Evolutionary conservation across 768 basidiomycete genomes (phyloP).

Genomic region (Tylopilus plumbeoviolaceoides): DNA sequence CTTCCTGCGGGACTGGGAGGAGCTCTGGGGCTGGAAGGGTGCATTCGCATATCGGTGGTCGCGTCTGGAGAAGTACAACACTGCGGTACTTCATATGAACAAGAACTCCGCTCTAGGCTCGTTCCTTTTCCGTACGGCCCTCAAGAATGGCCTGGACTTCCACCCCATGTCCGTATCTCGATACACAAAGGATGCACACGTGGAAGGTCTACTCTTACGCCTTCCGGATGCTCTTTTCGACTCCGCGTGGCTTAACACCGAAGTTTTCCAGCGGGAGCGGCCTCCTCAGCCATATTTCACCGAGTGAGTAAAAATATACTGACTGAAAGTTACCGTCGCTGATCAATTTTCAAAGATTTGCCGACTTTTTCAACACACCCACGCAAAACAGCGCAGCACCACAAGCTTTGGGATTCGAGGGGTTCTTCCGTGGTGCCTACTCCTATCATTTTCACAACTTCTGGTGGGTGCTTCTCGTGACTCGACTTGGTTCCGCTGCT

Average conservation of each 20-base stretch:
- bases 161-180: constrained; percentile 94
- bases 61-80: constrained; percentile 89
- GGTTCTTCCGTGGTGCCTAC: constrained; percentile 94
- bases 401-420: constrained; percentile 85
- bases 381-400: constrained; percentile 71
- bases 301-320: constrained; percentile 44
- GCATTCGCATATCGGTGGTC: constrained; percentile 98
- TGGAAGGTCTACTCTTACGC: constrained; percentile 80
- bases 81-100: constrained; percentile 92
- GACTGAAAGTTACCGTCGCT: background rate
- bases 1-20: constrained; percentile 96
- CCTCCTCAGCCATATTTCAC: constrained; percentile 95
- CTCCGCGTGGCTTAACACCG: constrained; percentile 94
- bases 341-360: constrained; percentile 51
- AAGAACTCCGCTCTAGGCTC: constrained; percentile 88
- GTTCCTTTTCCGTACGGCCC: constrained; percentile 90
- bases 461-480: constrained; percentile 51
- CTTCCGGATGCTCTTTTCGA: constrained; percentile 96
- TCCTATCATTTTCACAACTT: constrained; percentile 97
- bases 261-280: constrained; percentile 85
- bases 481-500: background rate
- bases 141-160: constrained; percentile 93
- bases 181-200: constrained; percentile 84
- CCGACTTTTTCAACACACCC: constrained; percentile 86
- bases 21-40: constrained; percentile 94